A percentile compares a stretch with the other conserved stretches of the same genome.
Conservation (phyloP, 805 yeast species). For the Candida tammaniensis region DNA sequence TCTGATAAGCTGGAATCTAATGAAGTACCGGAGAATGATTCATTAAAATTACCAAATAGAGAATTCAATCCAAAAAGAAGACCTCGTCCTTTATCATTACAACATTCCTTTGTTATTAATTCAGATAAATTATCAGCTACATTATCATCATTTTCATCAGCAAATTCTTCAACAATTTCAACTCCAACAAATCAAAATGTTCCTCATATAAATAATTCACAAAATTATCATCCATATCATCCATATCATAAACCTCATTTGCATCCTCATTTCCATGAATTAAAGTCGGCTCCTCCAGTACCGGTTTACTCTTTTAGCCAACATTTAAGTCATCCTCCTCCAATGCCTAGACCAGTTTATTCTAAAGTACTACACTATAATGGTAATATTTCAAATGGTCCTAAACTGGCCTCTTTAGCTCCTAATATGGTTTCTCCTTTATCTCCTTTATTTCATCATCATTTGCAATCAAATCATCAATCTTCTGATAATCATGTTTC, state of each 20-base stretch:
- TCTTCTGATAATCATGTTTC: too few species aligned
- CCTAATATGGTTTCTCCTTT: constrained; percentile 36
- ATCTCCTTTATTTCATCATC: constrained; percentile 38
- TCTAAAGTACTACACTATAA: constrained; percentile 8
- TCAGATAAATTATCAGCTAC: constrained; percentile 14
- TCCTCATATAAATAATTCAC: background rate
- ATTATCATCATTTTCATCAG: constrained; percentile 11
- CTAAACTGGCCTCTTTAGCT: constrained; percentile 20
- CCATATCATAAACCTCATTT: constrained; percentile 5
- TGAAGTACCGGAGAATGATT: constrained; percentile 1
- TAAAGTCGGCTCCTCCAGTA: constrained; percentile 25
- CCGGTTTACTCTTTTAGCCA: constrained; percentile 15
- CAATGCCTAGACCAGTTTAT: constrained; percentile 4
- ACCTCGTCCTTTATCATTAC: constrained; percentile 38
- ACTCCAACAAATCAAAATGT: constrained; percentile 7
- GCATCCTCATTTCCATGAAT: constrained; percentile 4
- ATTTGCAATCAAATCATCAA: constrained; percentile 3
- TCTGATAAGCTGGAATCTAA: background rate
- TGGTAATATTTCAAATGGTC: too few species aligned
- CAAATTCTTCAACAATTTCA: constrained; percentile 4
- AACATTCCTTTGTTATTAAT: constrained; percentile 27
- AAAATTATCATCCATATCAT: constrained; percentile 1
- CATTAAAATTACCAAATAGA: constrained; percentile 20
- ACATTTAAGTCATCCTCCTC: constrained; percentile 11
- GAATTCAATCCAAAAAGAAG: constrained; percentile 38